These are phyloP conservation scores for Schoenoplectus tabernaemontani DNA, from an alignment of 202 grass and related monocot genomes.

Conservation along the genomic window DNA sequence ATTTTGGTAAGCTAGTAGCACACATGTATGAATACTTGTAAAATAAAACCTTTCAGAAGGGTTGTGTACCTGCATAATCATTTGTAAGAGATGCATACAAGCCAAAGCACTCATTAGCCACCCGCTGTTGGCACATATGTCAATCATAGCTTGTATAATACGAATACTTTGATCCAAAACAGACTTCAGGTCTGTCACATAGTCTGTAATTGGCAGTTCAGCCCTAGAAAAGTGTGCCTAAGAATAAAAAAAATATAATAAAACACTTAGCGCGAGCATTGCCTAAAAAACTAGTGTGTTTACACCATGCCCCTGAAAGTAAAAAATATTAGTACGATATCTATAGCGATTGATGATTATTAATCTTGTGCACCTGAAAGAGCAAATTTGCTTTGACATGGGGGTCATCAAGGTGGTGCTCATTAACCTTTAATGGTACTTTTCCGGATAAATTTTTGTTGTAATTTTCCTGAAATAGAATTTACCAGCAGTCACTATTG, in stretches of 20 bases:
- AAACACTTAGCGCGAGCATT: constrained; percentile 13
- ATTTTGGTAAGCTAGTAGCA: background rate
- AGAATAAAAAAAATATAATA: constrained; percentile 20
- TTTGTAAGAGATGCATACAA: constrained; percentile 96
- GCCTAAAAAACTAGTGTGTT: background rate
- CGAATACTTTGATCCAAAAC: constrained; percentile 99
- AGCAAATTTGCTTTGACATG: constrained; percentile 99
- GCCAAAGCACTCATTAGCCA: constrained; percentile 80
- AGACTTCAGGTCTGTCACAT: constrained; percentile 91
- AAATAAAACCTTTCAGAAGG: constrained; percentile 22
- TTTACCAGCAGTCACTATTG: constrained; percentile 24
- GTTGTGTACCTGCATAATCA: constrained; percentile 84
- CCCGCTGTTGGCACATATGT: constrained; percentile 94
- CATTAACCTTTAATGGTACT: constrained; percentile 59
- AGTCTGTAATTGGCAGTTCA: constrained; percentile 84
- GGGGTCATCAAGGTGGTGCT: constrained; percentile 78
- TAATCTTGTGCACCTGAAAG: constrained; percentile 58
- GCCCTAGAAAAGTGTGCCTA: constrained; percentile 87
- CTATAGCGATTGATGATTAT: background rate
- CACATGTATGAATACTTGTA: constrained; percentile 7
- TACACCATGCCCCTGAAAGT: background rate
- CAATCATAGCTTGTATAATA: constrained; percentile 97
- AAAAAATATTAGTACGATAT: background rate
- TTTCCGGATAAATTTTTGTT: constrained; percentile 74
- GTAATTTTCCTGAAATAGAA: constrained; percentile 63